These are phyloP conservation scores for Chytriomyces hyalinus DNA, from an alignment of 192 early-diverging fungal genomes.

Conservation along the genomic window DNA sequence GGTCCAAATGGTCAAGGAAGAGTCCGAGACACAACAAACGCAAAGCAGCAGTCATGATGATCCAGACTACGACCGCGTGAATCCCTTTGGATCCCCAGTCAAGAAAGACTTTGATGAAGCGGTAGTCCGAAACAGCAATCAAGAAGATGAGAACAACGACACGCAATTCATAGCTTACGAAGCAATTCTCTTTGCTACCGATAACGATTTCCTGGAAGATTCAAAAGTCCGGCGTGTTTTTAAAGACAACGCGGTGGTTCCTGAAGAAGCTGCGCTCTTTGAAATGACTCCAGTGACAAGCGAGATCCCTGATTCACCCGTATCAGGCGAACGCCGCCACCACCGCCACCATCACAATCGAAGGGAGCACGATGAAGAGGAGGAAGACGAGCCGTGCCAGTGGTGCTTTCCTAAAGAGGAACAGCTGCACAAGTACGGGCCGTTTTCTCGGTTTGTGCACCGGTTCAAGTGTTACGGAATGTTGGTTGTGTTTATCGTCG, in stretches of 20 bases:
- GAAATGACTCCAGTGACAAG: conserved; percentile 66
- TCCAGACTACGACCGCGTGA: conserved; percentile 45
- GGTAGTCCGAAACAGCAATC: background rate
- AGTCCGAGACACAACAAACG: conserved; percentile 11
- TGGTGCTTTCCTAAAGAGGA: conserved; percentile 25
- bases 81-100: conserved; percentile 33
- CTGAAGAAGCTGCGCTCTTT: conserved; percentile 65
- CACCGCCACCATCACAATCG: background rate
- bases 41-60: conserved; percentile 12
- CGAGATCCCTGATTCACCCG: conserved; percentile 35
- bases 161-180: conserved; percentile 43
- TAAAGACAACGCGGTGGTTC: conserved; percentile 54
- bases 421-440: background rate
- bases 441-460: conserved; percentile 3
- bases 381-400: conserved; percentile 1
- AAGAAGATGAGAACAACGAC: conserved; percentile 5
- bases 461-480: conserved; percentile 13
- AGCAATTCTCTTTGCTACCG: conserved; percentile 63
- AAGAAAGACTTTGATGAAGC: background rate
- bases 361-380: background rate
- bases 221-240: conserved; percentile 56
- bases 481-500: conserved; percentile 11
- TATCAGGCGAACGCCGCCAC: background rate
- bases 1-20: conserved; percentile 45
- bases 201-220: conserved; percentile 66